phyloP scores from a whole-genome alignment of 2,329 filamentous ascomycete species.

The Cercospora beticola region DNA sequence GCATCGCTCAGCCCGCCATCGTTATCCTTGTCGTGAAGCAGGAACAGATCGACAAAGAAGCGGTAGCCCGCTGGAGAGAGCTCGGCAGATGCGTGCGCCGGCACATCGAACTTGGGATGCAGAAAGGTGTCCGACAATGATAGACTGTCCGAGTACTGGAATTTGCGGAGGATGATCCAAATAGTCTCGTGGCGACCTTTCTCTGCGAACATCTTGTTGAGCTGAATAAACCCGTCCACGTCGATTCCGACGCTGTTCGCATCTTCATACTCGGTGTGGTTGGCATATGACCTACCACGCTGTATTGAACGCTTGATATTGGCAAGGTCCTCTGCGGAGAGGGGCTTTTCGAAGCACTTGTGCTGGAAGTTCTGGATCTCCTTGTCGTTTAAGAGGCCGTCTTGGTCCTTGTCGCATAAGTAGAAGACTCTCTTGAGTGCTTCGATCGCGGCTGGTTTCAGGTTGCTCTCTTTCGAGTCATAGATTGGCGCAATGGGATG shows the following conservation, averaged over 20 bases:
- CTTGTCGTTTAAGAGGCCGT: constrained; percentile 83
- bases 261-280: constrained; percentile 19
- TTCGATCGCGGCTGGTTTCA: constrained; percentile 86
- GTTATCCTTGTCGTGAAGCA: constrained; percentile 95
- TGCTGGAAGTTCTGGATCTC: constrained; percentile 89
- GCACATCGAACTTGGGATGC: constrained; percentile 90
- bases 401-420: constrained; percentile 92
- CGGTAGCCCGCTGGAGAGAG: constrained; percentile 91
- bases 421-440: constrained; percentile 92
- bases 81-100: constrained; percentile 87
- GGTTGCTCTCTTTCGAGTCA: constrained; percentile 82
- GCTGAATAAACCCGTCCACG: constrained; percentile 75
- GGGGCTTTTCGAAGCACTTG: constrained; percentile 86
- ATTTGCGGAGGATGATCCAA: constrained; percentile 93
- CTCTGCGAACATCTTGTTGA: constrained; percentile 96
- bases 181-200: constrained; percentile 98
- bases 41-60: constrained; percentile 95
- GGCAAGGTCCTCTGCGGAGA: constrained; percentile 76
- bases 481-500: constrained; percentile 95
- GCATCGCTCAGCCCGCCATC: constrained; percentile 87
- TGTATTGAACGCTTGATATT: constrained; percentile 89
- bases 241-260: constrained; percentile 70
- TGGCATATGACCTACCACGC: constrained; percentile 44
- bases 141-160: constrained; percentile 93
- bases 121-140: constrained; percentile 89